Base-by-base conservation (phyloP, 768 basidiomycete genomes). In the Galerina marginata region DNA sequence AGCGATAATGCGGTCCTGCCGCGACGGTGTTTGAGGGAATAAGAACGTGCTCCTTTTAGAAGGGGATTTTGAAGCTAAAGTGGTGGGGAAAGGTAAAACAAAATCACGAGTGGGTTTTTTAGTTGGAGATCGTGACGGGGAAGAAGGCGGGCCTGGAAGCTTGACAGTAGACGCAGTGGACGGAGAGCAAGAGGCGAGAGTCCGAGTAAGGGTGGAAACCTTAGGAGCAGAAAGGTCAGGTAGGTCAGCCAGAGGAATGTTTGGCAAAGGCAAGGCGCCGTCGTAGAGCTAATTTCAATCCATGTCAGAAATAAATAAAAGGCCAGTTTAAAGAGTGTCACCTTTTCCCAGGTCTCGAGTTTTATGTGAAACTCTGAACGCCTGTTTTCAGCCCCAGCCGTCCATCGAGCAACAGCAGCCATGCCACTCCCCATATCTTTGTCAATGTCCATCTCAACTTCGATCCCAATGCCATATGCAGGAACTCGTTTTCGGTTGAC, bases 371-470 rank as follows among this genome's bases (percentile, higher is more conserved):
- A 81, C 54, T 84, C 77, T 55, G 79, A 74, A 56, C 86, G 83
- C 55, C 93, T 84, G 37, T 74, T 75, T 56, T 91, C 90, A 39
- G 83, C 75, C 45, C 80, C 86, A 29, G 89, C 85, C 2, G 93
- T 93, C 93, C 93, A 95, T 57, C 91, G 85, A 54, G 93, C 92
- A 45, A 95, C 90, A 29, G 92, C 90, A 39, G 91, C 91, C 89
- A 94, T 93, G n/a, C 92, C 91, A 46, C 83, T 86, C 20, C 79
- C 79, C 88, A 91, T 87, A 66, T 84, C 86, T 74, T 90, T 91
- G 74, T 92, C 90, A 56, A 92, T 84, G 67, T 93, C 86, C 78
- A 92, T 89, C 65, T 93, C 91, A 25, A 93, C 91, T 74, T 94
- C 91, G 51, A 95, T 91, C 1, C 93, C 93, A 62, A 94, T 83